Evolutionary conservation across 2,329 filamentous ascomycete genomes (phyloP).

Genomic region (Neonectria neomacrospora): DNA sequence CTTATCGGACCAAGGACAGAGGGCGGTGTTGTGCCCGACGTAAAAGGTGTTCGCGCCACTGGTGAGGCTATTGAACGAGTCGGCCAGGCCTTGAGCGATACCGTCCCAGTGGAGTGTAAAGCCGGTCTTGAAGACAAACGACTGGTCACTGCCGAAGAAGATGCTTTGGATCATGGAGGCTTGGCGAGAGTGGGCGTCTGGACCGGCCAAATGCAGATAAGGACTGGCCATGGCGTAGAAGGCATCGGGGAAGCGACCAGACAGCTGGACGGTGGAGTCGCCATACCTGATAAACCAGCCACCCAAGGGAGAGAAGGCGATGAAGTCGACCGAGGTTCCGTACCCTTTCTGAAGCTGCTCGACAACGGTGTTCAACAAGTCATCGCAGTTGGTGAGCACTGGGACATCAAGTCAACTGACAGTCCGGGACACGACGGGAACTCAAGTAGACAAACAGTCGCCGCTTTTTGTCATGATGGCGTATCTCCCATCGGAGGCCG

Average conservation of each 20-base stretch:
- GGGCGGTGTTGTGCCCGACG: conserved; percentile 2
- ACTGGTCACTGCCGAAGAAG: conserved; percentile 12
- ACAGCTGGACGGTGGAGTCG: conserved; percentile 18
- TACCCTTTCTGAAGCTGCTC: neutral
- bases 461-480: conserved; percentile 26
- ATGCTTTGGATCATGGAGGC: conserved; percentile 1
- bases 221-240: conserved; percentile 11
- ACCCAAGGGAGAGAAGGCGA: conserved; percentile 24
- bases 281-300: conserved; percentile 27
- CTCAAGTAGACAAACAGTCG: conserved; percentile 7
- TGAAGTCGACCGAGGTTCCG: neutral
- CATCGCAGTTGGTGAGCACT: conserved; percentile 25
- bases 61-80: conserved; percentile 1
- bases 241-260: conserved; percentile 18
- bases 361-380: conserved; percentile 1
- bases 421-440: neutral
- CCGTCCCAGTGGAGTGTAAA: conserved; percentile 7
- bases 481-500: conserved; percentile 16
- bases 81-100: neutral
- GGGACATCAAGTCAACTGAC: neutral
- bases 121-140: conserved; percentile 10
- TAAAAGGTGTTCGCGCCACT: neutral
- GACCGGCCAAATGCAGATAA: conserved; percentile 6
- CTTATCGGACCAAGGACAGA: conserved; percentile 24
- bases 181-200: conserved; percentile 2